Base-by-base conservation (phyloP, 2,329 filamentous ascomycete species). In the Botryosphaeria dothidea region DNA sequence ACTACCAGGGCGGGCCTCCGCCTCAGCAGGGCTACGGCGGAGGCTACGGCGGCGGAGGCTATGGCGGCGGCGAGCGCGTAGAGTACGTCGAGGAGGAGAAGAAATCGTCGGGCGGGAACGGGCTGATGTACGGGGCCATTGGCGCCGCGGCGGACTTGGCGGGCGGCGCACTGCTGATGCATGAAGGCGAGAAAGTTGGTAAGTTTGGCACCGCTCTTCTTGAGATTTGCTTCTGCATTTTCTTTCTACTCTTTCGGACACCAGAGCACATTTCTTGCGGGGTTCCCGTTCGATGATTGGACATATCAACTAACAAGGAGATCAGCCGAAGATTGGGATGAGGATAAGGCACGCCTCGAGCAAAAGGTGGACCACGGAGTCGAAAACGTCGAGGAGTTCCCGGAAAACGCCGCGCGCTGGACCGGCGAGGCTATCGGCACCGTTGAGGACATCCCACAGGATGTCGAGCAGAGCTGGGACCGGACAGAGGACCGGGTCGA, bases 141-240 rank as follows among this genome's bases (percentile, higher is more conserved):
- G 81, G 77, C 34, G 78, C 73, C 3, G 80, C 73, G 21, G 77
- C 76, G 1, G 81, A 81, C 4, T 60, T 80, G 19, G 74, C 77
- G 8, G 81, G 79, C 17, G 80, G 80, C 62, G 81, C 79, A 48
- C 64, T 82, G 61, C 68, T 81, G 61, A 80, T 79, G 77, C 77
- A 83, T 66, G 81, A 82, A 65, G 73, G 80, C 61, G 75, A 81
- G 70, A 62, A 66, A 29, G 45, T 66, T 54, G 64, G 75, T 80
- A 34, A 71, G 77, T 79, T 69, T 72, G 41, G 45, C 67, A n/a
- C n/a, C 29, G 31, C 31, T 34, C 31, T n/a, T 34, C 31, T 34
- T 34, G 31, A 5, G 31, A 34, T 45, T n/a, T n/a, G n/a, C n/a
- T n/a, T n/a, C n/a, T n/a, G n/a, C n/a, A n/a, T n/a, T n/a, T n/a